A percentile compares a stretch with the other conserved stretches of the same genome.
Conservation (phyloP, 2,329 filamentous ascomycete species). For the Talaromyces amestolkiae region DNA sequence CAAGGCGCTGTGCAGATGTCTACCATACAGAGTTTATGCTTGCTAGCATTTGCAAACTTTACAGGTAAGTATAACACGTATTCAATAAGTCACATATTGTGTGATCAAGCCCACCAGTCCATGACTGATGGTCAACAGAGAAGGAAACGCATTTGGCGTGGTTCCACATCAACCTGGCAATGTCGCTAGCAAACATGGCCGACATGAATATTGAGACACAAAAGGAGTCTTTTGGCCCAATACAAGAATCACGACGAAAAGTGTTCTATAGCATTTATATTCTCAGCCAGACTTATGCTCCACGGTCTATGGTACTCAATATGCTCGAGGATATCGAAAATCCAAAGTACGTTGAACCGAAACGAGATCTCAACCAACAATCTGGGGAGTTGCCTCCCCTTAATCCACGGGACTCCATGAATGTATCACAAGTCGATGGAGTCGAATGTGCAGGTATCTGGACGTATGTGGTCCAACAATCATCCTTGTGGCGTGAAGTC, state of each 20-base stretch:
- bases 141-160: constrained; percentile 18
- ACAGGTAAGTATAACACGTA: constrained; percentile 16
- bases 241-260: constrained; percentile 16
- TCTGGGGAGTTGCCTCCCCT: constrained; percentile 19
- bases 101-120: not conserved
- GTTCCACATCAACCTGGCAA: constrained; percentile 19
- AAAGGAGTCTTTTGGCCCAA: not conserved
- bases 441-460: constrained; percentile 21
- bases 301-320: constrained; percentile 21
- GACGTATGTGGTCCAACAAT: constrained; percentile 25
- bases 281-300: constrained; percentile 23
- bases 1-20: constrained; percentile 22
- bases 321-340: constrained; percentile 26
- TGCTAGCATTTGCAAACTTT: constrained; percentile 25
- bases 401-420: constrained; percentile 17
- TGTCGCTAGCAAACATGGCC: constrained; percentile 13
- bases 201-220: constrained; percentile 14
- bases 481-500: constrained; percentile 23
- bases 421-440: not conserved
- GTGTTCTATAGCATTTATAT: constrained; percentile 24
- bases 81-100: not conserved
- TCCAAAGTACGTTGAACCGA: constrained; percentile 22
- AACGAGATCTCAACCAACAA: constrained; percentile 18
- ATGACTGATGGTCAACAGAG: constrained; percentile 3
- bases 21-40: constrained; percentile 26